These are phyloP conservation scores for Miamiensis avidus DNA, from an alignment of 169 alveolate genomes.

Conservation along the genomic window DNA sequence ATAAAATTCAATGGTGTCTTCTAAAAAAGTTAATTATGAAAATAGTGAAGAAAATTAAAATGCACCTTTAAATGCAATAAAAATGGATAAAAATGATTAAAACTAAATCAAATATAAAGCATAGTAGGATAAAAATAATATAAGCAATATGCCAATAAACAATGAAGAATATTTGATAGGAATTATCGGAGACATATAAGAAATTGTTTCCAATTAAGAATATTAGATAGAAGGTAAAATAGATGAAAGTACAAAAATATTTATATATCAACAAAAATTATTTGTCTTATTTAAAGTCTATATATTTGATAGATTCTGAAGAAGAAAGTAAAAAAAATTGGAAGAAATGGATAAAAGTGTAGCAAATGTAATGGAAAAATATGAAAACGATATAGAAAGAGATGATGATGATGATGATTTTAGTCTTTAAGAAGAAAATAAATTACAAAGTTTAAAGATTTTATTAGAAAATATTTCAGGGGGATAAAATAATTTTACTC, in stretches of 20 bases:
- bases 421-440: background rate
- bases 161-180: background rate
- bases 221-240: background rate
- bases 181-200: background rate
- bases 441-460: no score
- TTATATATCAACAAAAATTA: background rate
- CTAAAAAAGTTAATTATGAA: background rate
- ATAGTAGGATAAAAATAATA: no score
- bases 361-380: constrained; percentile 7
- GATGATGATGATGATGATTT: constrained; percentile 6
- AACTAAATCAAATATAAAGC: background rate
- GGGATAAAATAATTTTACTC: no score
- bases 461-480: background rate
- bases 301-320: background rate
- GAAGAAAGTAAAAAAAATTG: constrained; percentile 4
- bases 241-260: background rate
- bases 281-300: background rate
- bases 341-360: constrained; percentile 20
- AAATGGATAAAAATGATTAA: background rate
- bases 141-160: background rate
- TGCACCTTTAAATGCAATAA: no score
- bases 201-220: background rate
- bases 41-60: no score
- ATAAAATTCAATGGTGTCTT: no score
- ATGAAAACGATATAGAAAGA: constrained; percentile 10